A percentile compares a stretch with the other conserved stretches of the same genome.
Conservation (phyloP, 2,329 filamentous ascomycete genomes). For the Alternaria incomplexa region DNA sequence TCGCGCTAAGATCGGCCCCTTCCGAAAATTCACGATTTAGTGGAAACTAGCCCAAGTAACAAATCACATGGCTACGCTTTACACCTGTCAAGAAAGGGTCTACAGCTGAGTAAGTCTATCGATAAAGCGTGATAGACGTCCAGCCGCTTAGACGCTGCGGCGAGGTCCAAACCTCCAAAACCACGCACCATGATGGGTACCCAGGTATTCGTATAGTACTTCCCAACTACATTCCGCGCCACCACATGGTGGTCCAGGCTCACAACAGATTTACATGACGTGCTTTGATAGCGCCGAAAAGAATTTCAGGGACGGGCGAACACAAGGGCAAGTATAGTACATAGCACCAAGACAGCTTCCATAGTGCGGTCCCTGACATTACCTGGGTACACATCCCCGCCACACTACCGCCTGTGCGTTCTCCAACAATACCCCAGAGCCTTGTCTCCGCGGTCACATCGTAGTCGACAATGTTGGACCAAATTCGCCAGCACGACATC, state of each 20-base stretch:
- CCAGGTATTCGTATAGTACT: neutral
- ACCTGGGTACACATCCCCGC: neutral
- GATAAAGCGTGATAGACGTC: neutral
- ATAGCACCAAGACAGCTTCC: neutral
- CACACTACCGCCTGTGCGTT: neutral
- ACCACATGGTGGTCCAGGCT: constrained; percentile 18
- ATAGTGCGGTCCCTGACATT: neutral
- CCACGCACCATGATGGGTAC: neutral
- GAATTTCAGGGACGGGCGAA: constrained; percentile 13
- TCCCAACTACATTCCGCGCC: neutral
- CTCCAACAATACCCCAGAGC: neutral
- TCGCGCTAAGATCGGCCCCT: neutral
- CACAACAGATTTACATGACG: constrained; percentile 18
- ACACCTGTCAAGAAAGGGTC: neutral
- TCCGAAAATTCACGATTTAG: neutral
- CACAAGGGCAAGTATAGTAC: neutral
- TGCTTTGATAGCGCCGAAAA: constrained; percentile 23
- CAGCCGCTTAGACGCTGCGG: neutral
- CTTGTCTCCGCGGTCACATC: neutral
- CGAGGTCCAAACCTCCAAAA: neutral
- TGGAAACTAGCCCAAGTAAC: neutral
- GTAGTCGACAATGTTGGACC: constrained; percentile 12
- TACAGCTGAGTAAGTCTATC: neutral
- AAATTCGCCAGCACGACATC: constrained; percentile 9
- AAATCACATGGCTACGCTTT: neutral